Base-by-base conservation (phyloP, 139 green algal genomes). In the Chlorella sorokiniana region DNA sequence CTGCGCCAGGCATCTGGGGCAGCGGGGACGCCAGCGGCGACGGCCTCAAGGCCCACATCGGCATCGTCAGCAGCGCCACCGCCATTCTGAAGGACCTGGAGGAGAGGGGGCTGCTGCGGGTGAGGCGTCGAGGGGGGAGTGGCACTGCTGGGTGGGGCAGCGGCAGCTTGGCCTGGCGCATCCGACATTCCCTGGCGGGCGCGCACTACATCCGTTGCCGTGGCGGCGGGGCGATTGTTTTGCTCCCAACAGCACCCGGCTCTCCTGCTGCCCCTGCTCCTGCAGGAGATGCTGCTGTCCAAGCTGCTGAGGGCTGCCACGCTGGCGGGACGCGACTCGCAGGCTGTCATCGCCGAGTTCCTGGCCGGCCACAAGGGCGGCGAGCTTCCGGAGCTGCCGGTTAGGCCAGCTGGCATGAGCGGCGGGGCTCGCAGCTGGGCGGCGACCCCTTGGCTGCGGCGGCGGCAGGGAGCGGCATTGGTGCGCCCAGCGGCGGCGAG, bases 31-130 rank as follows among this genome's bases (percentile, higher is more conserved):
- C 54, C 72, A 51, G 20, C 25, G 61, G 35, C n/a, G 80, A 83
- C 35, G 27, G 29, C 22, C 70, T 91, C 35, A 89, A 85, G 56
- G 90, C 87, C 7, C 90, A 93, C 54, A 70, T 67, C 1, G 90
- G 90, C 68, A 92, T 93, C 52, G 70, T 89, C 67, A 86, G 83
- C 41, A 86, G 86, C 9, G 83, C 89, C 27, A 86, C 82, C 4
- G 83, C 87, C 6, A 71, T 93, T 35, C 79, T 90, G 59, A 56
- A 77, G 33, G 90, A 93, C 74, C 67, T 93, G 51, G 76, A 87
- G n/a, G 51, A 83, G 20, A 67, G 84, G 52, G 41, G 69, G 10
- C 69, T 93, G 22, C 71, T 93, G 45, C 27, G 62, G 73, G 71
- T 81, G 48, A 56, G 48, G 16, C 11, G 48, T 11, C 48, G 11